Conservation (phyloP, 2,329 filamentous ascomycete species). For the Madurella fahalii region DNA sequence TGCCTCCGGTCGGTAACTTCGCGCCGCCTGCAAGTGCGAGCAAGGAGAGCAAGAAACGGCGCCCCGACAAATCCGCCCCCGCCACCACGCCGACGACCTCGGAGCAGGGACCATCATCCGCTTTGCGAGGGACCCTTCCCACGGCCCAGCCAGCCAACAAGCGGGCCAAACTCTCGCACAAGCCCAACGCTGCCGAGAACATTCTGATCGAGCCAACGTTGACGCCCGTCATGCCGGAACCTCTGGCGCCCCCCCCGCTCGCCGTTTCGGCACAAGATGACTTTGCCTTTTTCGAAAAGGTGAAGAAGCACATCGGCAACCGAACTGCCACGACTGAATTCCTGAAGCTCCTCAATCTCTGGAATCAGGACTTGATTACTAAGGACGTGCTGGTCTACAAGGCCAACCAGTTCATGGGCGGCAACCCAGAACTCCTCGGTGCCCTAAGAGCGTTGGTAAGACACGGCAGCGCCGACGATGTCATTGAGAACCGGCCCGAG, state of each 20-base stretch:
- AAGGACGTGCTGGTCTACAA: slow-evolving; percentile 77
- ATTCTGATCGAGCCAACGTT: slow-evolving; percentile 76
- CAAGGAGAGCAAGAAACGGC: slow-evolving; percentile 88
- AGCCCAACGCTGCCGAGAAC: slow-evolving; percentile 51
- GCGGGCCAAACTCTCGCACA: slow-evolving; percentile 71
- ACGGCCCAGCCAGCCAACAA: slow-evolving; percentile 43
- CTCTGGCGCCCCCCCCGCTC: slow-evolving; percentile 71
- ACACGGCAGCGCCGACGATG: slow-evolving; percentile 70
- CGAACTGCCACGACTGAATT: slow-evolving; percentile 93
- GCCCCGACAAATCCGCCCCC: slow-evolving; percentile 52
- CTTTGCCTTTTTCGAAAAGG: slow-evolving; percentile 88
- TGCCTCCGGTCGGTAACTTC: slow-evolving; percentile 94
- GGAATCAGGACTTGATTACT: slow-evolving; percentile 88
- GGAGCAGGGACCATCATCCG: slow-evolving; percentile 37
- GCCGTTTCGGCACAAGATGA: slow-evolving; percentile 78
- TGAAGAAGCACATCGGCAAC: slow-evolving; percentile 94
- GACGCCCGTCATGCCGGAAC: slow-evolving; percentile 82
- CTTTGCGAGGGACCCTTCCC: slow-evolving; percentile 35
- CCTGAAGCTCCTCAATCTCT: slow-evolving; percentile 93
- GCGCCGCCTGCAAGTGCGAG: slow-evolving; percentile 74
- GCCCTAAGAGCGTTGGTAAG: slow-evolving; percentile 85
- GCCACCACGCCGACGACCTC: slow-evolving; percentile 42
- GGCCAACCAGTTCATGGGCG: slow-evolving; percentile 79
- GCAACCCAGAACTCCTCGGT: slow-evolving; percentile 80
- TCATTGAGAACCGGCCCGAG: slow-evolving; percentile 73